Conservation (phyloP, 352 stramenopile species). For the Phytophthora palmivora region DNA sequence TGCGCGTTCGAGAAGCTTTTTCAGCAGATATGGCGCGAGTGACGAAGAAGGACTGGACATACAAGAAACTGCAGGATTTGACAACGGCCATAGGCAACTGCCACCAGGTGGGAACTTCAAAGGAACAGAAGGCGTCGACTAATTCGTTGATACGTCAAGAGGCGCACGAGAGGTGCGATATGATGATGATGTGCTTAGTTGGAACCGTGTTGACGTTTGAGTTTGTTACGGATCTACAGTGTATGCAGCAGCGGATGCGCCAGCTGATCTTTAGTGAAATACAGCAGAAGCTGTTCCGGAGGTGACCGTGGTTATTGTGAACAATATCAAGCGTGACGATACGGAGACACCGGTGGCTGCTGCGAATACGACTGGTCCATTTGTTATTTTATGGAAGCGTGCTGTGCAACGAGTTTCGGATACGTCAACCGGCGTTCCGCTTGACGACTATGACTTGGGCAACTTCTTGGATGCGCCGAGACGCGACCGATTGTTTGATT, state of each 20-base stretch:
- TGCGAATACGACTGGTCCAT: too few relatives aligned
- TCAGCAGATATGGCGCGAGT: slow-evolving; percentile 13
- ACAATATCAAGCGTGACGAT: too few relatives aligned
- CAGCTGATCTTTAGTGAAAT: too few relatives aligned
- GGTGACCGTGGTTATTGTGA: too few relatives aligned
- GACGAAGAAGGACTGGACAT: slow-evolving; percentile 14
- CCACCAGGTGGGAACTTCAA: slow-evolving; percentile 11
- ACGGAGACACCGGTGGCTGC: too few relatives aligned
- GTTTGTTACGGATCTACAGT: too few relatives aligned
- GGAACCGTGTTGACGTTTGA: too few relatives aligned
- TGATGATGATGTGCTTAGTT: too few relatives aligned
- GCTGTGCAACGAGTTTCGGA: not conserved
- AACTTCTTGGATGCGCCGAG: not conserved
- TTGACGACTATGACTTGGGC: slow-evolving; percentile 3
- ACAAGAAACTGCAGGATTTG: slow-evolving; percentile 3
- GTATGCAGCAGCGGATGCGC: too few relatives aligned
- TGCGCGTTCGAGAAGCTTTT: slow-evolving; percentile 9
- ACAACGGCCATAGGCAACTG: slow-evolving; percentile 3
- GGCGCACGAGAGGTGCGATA: too few relatives aligned
- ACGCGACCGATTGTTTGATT: not conserved
- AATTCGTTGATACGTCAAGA: not conserved
- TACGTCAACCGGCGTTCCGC: not conserved
- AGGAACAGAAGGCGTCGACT: slow-evolving; percentile 11
- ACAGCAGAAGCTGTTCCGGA: too few relatives aligned
- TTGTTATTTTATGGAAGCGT: too few relatives aligned